phyloP scores from a whole-genome alignment of 441 rosid genomes.

The Adansonia madagascariensis region DNA sequence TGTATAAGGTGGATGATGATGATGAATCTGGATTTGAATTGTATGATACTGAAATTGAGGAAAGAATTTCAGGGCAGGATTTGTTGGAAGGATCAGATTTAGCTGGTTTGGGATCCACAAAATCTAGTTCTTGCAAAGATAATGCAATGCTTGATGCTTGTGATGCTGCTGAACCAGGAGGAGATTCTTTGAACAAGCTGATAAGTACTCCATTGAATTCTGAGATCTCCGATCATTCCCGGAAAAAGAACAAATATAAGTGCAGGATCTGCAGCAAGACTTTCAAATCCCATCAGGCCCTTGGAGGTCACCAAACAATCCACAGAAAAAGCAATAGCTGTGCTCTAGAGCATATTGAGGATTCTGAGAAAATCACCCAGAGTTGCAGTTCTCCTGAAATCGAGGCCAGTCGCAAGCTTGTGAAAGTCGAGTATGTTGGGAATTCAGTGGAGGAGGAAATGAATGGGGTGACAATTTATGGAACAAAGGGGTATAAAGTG shows the following conservation, averaged over 20 bases:
- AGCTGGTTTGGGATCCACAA: constrained; percentile 26
- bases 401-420: constrained; percentile 29
- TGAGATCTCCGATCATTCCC: constrained; percentile 26
- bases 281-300: constrained; percentile 56
- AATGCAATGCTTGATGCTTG: constrained; percentile 17
- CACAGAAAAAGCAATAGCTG: constrained; percentile 42
- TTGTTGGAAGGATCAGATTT: constrained; percentile 28
- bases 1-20: neutral
- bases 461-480: constrained; percentile 19
- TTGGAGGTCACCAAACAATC: constrained; percentile 69
- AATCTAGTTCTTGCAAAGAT: constrained; percentile 27
- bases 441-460: constrained; percentile 31
- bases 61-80: constrained; percentile 23
- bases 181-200: constrained; percentile 27
- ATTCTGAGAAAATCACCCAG: constrained; percentile 20
- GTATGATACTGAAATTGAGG: constrained; percentile 24
- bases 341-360: constrained; percentile 25
- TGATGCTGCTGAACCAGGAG: constrained; percentile 29
- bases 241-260: constrained; percentile 36
- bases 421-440: constrained; percentile 26
- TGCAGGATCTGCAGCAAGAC: constrained; percentile 57
- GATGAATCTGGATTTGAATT: constrained; percentile 27
- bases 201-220: constrained; percentile 25
- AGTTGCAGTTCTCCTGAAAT: constrained; percentile 31
- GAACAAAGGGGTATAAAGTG: constrained; percentile 38